Conservation (phyloP, 2,329 filamentous ascomycete genomes). For the Purpureocillium takamizusanense region DNA sequence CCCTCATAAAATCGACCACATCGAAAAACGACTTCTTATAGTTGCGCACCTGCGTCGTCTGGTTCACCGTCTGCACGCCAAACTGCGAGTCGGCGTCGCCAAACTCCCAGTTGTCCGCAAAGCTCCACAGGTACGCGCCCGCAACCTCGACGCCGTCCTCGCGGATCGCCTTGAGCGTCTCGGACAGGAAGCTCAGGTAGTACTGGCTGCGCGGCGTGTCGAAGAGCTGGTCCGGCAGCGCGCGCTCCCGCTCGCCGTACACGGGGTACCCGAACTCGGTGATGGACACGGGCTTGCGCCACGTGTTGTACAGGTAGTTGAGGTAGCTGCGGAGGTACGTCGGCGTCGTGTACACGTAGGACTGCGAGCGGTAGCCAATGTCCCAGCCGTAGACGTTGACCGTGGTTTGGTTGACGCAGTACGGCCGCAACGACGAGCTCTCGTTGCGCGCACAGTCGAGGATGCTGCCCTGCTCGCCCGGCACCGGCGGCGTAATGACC, state of each 20-base stretch:
- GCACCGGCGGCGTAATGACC: conserved; percentile 36
- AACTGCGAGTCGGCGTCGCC: conserved; percentile 35
- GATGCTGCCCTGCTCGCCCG: conserved; percentile 27
- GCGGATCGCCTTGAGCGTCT: conserved; percentile 45
- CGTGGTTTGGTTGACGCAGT: conserved; percentile 40
- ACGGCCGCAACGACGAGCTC: conserved; percentile 35
- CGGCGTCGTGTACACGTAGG: conserved; percentile 50
- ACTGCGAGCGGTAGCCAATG: conserved; percentile 46
- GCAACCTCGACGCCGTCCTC: conserved; percentile 46
- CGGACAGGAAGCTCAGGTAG: conserved; percentile 43
- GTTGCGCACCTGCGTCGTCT: conserved; percentile 37
- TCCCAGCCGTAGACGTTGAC: conserved; percentile 44
- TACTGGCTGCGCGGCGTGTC: conserved; percentile 45
- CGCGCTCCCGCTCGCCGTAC: conserved; percentile 33
- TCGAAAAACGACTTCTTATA: conserved; percentile 54
- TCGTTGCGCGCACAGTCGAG: conserved; percentile 36
- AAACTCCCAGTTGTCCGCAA: conserved; percentile 47
- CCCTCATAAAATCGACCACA: conserved; percentile 40
- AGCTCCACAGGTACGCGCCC: conserved; percentile 45
- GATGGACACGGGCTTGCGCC: conserved; percentile 35
- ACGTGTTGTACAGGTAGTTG: conserved; percentile 52
- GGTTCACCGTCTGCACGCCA: conserved; percentile 47
- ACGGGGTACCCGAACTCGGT: conserved; percentile 51
- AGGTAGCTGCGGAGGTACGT: conserved; percentile 47
- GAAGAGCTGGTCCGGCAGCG: conserved; percentile 39